Evolutionary conservation across 306 rosid species (phyloP).

Genomic region (Trichosanthes truncata): DNA sequence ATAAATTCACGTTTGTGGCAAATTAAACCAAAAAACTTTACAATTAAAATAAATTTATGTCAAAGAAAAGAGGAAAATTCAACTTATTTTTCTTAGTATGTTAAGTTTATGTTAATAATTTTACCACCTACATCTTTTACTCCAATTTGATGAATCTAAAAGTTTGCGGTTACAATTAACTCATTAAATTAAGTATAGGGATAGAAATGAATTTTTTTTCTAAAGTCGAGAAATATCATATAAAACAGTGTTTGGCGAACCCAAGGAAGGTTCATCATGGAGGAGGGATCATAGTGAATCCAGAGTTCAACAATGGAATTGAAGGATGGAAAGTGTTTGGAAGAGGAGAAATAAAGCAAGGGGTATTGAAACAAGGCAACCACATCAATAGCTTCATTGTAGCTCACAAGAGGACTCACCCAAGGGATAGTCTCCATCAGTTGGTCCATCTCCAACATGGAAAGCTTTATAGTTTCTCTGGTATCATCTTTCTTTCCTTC

Average conservation of each 20-base stretch:
- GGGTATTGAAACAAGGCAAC: slow-evolving; percentile 42
- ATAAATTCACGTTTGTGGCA: neutral
- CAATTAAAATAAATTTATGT: neutral
- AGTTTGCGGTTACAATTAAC: neutral
- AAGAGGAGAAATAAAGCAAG: slow-evolving; percentile 36
- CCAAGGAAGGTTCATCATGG: slow-evolving; percentile 46
- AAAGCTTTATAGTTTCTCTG: slow-evolving; percentile 47
- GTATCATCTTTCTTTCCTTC: slow-evolving; percentile 13
- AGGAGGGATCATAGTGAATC: slow-evolving; percentile 76
- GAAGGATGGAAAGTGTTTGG: slow-evolving; percentile 59
- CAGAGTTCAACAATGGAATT: slow-evolving; percentile 43
- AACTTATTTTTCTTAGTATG: no score
- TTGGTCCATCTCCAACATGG: slow-evolving; percentile 44
- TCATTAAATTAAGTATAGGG: neutral
- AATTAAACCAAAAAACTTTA: neutral
- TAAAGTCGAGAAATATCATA: neutral
- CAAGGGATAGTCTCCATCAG: slow-evolving; percentile 49
- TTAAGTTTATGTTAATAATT: neutral
- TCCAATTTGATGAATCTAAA: no score
- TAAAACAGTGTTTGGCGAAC: slow-evolving; percentile 49
- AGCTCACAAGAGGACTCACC: slow-evolving; percentile 29
- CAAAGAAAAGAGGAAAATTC: neutral
- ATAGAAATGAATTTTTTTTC: neutral
- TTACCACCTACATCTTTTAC: neutral
- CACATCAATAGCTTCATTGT: slow-evolving; percentile 31